phyloP scores from a whole-genome alignment of 805 yeast species.

The Starmera caribaea region DNA sequence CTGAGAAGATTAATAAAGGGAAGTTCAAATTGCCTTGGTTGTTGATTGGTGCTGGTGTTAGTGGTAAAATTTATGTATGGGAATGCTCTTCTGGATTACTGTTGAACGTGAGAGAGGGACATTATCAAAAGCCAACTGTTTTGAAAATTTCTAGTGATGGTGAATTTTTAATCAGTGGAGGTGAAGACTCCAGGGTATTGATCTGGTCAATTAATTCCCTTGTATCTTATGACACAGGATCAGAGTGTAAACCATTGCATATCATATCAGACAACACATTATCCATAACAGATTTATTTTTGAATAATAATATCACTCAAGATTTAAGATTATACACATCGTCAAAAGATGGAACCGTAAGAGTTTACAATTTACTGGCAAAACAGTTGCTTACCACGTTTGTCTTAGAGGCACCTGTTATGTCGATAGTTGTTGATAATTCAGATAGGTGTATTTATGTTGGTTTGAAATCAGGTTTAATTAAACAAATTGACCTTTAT shows the following conservation, averaged over 20 bases:
- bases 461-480: slow-evolving; percentile 56
- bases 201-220: slow-evolving; percentile 68
- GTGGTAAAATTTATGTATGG: slow-evolving; percentile 84
- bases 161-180: slow-evolving; percentile 61
- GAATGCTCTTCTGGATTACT: slow-evolving; percentile 71
- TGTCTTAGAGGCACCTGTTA: slow-evolving; percentile 51
- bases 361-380: slow-evolving; percentile 49
- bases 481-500: slow-evolving; percentile 48
- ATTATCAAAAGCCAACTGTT: slow-evolving; percentile 65
- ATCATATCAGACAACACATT: slow-evolving; percentile 47
- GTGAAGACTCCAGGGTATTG: slow-evolving; percentile 70
- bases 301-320: slow-evolving; percentile 39
- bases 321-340: slow-evolving; percentile 61
- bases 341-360: slow-evolving; percentile 65
- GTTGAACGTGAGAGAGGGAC: slow-evolving; percentile 66
- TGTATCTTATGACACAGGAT: slow-evolving; percentile 27
- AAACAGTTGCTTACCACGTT: slow-evolving; percentile 53
- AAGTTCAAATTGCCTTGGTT: slow-evolving; percentile 48
- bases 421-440: slow-evolving; percentile 59
- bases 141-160: slow-evolving; percentile 55
- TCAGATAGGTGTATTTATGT: slow-evolving; percentile 67
- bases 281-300: slow-evolving; percentile 37
- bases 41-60: slow-evolving; percentile 59
- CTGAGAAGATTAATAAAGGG: too few species aligned
- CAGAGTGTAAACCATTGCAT: slow-evolving; percentile 40